A percentile compares a stretch with the other conserved stretches of the same genome.
These are phyloP conservation scores for Oldenlandia corymbosa DNA, from an alignment of 257 asterid genomes.

Conservation along the genomic window DNA sequence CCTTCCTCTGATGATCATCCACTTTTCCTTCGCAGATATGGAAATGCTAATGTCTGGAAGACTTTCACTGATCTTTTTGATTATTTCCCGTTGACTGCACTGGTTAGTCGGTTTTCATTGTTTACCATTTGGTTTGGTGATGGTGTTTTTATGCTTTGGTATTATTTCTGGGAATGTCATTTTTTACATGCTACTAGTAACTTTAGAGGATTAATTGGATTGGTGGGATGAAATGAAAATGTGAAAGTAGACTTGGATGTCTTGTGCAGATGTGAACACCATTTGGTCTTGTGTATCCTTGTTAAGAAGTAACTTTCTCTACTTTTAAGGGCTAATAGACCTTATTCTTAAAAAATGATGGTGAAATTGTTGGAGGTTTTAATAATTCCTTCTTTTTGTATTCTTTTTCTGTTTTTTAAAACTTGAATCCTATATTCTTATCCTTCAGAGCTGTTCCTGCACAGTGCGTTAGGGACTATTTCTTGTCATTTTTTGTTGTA, in stretches of 20 bases:
- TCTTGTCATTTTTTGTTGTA: no score
- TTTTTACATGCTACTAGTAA: background rate
- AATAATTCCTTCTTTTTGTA: no score
- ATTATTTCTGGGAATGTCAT: background rate
- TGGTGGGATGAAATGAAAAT: background rate
- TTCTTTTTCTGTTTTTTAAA: no score
- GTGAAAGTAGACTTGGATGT: background rate
- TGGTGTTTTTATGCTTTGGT: background rate
- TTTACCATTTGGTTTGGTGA: background rate
- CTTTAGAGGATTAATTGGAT: background rate
- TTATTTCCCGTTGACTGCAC: slow-evolving; percentile 84
- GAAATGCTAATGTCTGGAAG: slow-evolving; percentile 96
- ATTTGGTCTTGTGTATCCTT: background rate
- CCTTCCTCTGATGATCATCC: background rate
- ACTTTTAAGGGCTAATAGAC: background rate
- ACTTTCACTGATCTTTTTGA: slow-evolving; percentile 87
- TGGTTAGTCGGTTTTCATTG: slow-evolving; percentile 47
- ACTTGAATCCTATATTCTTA: no score
- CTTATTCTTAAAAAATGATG: no score
- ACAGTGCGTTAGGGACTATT: no score
- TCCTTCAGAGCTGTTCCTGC: no score
- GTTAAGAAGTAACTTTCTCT: background rate
- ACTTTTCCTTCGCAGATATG: slow-evolving; percentile 48
- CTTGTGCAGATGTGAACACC: background rate
- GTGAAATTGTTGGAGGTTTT: no score